Evolutionary conservation across 139 green algal species (phyloP).

Genomic region (Tetratostichococcus sp.): DNA sequence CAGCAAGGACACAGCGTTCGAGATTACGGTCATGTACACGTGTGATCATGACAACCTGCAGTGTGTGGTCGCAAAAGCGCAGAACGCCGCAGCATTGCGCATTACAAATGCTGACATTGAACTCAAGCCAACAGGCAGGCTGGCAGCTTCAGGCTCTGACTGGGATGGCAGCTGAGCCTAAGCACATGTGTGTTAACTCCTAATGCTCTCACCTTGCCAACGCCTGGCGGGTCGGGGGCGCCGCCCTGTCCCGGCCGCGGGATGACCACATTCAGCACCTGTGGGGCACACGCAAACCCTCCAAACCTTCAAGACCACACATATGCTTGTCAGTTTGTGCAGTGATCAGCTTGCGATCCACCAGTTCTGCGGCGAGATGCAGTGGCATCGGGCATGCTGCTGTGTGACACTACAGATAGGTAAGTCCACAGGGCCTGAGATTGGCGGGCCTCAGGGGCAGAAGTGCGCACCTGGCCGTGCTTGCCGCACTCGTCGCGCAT

Average conservation of each 20-base stretch:
- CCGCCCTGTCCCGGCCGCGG: constrained; percentile 38
- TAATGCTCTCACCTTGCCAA: constrained; percentile 45
- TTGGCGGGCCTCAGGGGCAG: too few species aligned
- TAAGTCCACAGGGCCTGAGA: too few species aligned
- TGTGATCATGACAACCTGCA: too few species aligned
- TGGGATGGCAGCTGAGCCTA: background rate
- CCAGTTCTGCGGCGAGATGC: too few species aligned
- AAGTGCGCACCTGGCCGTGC: constrained; percentile 28
- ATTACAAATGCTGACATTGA: too few species aligned
- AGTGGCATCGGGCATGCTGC: too few species aligned
- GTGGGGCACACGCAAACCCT: constrained; percentile 13
- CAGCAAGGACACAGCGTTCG: background rate
- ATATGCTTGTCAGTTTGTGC: background rate
- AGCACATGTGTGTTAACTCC: background rate
- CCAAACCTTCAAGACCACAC: background rate
- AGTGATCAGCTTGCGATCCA: background rate
- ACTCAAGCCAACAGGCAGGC: too few species aligned
- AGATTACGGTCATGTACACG: background rate
- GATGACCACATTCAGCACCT: constrained; percentile 70
- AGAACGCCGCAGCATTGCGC: too few species aligned
- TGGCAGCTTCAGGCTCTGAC: background rate
- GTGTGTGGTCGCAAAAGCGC: too few species aligned
- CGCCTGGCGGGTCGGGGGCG: constrained; percentile 39
- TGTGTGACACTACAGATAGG: too few species aligned
- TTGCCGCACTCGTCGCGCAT: constrained; percentile 74